Evolutionary conservation across 352 stramenopile genomes (phyloP), one percentile per base, ranked within the genome.

Genomic region (Nothophytophthora sp.): DNA sequence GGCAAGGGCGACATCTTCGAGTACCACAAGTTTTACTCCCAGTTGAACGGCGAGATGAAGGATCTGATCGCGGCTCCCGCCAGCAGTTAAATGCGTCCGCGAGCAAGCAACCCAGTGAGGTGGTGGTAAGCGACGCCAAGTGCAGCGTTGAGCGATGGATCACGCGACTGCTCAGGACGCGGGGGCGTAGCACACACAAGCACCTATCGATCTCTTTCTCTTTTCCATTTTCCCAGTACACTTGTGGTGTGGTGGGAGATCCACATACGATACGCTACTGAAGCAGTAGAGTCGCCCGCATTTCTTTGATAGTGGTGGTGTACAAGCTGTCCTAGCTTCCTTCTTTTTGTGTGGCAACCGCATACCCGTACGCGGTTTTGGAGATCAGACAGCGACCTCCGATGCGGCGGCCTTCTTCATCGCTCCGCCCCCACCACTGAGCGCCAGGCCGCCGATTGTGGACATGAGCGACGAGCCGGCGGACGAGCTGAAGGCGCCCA

Each of bases 1-100:
- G 88, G 83, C 45, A 96, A 96, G 71, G 88, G 88, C 33, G 86
- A 96, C 60, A 93, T 95, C 51, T 93, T 96, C 42, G 87, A 93
- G 70, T 96, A 94, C 70, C 76, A 92, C 80, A 93, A 94, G 73
- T 92, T 94, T 49, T 94, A 92, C 78, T 86, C 81, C 62, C 82
- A 92, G 68, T 66, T 95, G 55, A 92, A 88, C 62, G 82, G 93
- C 54, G 81, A 91, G 61, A 81, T 95, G 67, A 87, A 91, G 64
- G 83, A 93, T 57, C 60, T 95, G 47, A 95, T 92, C 47, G 55
- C 81, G 23, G 61, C 53, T 15, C 48, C 67, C 19, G 35, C 33
- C 27, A 58, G 48, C 30, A 62, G 41, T 27, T 70, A 63, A 62
- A 28, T 41, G 19, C 13, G 10, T 15, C 23, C 12, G 24, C 19